These are phyloP conservation scores for Pseudocercospora macadamiae DNA, from an alignment of 2,329 filamentous ascomycete genomes.

Conservation along the genomic window DNA sequence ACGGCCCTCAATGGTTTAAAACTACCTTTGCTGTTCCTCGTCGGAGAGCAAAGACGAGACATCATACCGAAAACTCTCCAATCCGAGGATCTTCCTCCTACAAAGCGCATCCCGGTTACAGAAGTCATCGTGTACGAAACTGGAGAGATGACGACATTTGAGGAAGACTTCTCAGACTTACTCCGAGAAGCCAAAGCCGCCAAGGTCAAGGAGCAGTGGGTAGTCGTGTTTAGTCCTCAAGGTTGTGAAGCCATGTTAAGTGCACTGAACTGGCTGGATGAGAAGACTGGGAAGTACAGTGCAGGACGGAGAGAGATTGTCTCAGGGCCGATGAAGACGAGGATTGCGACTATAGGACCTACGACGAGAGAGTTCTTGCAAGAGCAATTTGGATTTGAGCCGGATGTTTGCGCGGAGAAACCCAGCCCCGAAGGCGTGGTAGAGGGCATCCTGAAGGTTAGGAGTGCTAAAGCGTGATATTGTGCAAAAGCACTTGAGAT, in stretches of 20 bases:
- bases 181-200: slow-evolving; percentile 47
- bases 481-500: background rate
- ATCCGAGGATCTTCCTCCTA: slow-evolving; percentile 53
- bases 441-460: slow-evolving; percentile 59
- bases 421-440: slow-evolving; percentile 81
- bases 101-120: slow-evolving; percentile 65
- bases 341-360: slow-evolving; percentile 86
- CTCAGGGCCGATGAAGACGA: slow-evolving; percentile 86
- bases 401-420: slow-evolving; percentile 78
- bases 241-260: slow-evolving; percentile 64
- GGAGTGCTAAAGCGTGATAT: background rate
- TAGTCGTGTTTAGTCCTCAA: slow-evolving; percentile 71
- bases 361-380: slow-evolving; percentile 80
- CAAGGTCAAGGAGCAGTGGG: slow-evolving; percentile 60
- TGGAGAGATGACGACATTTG: slow-evolving; percentile 77
- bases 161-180: slow-evolving; percentile 60
- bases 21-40: slow-evolving; percentile 77
- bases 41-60: slow-evolving; percentile 86
- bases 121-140: slow-evolving; percentile 89
- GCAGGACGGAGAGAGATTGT: slow-evolving; percentile 68
- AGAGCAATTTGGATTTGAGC: slow-evolving; percentile 65
- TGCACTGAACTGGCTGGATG: slow-evolving; percentile 52
- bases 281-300: slow-evolving; percentile 42
- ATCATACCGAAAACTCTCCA: slow-evolving; percentile 83
- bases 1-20: slow-evolving; percentile 44